These are phyloP conservation scores for Triticum timopheevii DNA, from an alignment of 176 grass and related monocot species.

Conservation along the genomic window DNA sequence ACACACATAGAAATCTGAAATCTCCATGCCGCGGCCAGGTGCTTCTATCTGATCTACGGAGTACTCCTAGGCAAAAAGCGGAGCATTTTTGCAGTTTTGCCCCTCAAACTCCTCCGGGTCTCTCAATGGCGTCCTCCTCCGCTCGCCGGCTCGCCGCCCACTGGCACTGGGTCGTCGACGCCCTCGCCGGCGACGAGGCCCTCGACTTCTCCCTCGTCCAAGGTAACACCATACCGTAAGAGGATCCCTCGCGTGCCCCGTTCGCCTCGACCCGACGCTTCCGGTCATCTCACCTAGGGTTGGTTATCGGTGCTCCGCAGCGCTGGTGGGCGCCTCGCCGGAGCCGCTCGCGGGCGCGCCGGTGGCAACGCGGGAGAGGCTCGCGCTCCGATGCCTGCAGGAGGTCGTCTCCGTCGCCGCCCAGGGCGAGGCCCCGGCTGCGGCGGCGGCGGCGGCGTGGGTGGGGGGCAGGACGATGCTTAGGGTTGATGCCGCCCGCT, in stretches of 20 bases:
- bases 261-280: neutral
- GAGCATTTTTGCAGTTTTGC: too few relatives aligned
- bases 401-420: neutral
- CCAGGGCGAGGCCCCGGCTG: neutral
- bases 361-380: conserved; percentile 15
- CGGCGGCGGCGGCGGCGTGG: neutral
- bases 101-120: neutral
- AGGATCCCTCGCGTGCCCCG: neutral
- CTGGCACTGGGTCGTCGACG: conserved; percentile 21
- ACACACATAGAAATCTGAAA: too few relatives aligned
- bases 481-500: conserved; percentile 24
- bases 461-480: neutral
- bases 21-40: too few relatives aligned
- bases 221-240: neutral
- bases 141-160: neutral
- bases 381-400: conserved; percentile 31
- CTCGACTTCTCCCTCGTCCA: conserved; percentile 24
- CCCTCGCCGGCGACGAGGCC: conserved; percentile 26
- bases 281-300: conserved; percentile 32
- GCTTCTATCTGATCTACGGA: too few relatives aligned
- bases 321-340: conserved; percentile 4
- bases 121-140: neutral
- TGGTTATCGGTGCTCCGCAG: neutral
- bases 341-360: conserved; percentile 27
- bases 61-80: too few relatives aligned